phyloP scores from a whole-genome alignment of 2,329 filamentous ascomycete species.

The Pseudogymnoascus sp. region DNA sequence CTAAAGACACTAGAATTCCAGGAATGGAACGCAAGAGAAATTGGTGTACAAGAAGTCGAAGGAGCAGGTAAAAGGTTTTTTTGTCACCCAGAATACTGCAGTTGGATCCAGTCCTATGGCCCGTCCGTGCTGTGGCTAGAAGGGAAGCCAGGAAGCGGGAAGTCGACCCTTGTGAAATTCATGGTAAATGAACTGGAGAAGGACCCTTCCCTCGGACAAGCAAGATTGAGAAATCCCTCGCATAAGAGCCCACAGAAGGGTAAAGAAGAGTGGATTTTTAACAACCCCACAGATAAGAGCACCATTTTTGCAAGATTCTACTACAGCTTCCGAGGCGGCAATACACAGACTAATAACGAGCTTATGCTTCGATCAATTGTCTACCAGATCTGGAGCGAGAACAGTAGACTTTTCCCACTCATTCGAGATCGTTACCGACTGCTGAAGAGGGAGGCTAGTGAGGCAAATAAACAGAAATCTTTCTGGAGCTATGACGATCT shows the following conservation, averaged over 20 bases:
- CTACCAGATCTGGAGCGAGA: conserved; percentile 11
- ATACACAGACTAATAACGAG: conserved; percentile 11
- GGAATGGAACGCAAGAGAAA: conserved; percentile 9
- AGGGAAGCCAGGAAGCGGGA: conserved; percentile 19
- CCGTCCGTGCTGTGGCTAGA: conserved; percentile 11
- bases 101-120: background rate
- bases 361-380: conserved; percentile 17
- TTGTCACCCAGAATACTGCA: background rate
- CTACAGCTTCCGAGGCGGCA: conserved; percentile 14
- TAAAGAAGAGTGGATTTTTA: background rate
- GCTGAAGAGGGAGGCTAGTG: background rate
- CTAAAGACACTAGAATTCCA: background rate
- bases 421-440: conserved; percentile 11
- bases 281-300: background rate
- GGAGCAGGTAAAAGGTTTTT: background rate
- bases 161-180: conserved; percentile 14
- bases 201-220: too few species aligned
- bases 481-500: conserved; percentile 10
- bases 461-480: background rate
- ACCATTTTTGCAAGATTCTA: conserved; percentile 14
- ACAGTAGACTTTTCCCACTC: conserved; percentile 7
- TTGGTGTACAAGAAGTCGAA: background rate
- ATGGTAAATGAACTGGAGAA: background rate
- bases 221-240: background rate
- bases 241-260: background rate